phyloP scores from a whole-genome alignment of 768 basidiomycete species.

The Ramaria rubella region DNA sequence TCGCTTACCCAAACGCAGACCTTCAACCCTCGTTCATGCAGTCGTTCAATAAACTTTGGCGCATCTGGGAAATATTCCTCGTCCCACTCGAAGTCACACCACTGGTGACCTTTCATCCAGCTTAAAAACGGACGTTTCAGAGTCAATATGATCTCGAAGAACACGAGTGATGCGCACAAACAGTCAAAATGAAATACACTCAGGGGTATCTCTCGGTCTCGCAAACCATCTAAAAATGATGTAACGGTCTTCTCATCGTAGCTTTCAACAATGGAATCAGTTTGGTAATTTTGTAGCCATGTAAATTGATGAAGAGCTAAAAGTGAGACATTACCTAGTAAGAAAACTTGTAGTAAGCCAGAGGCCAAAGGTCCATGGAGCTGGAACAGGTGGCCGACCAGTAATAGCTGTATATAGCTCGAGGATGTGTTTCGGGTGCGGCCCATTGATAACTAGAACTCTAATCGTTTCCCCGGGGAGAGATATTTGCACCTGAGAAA shows the following conservation, averaged over 20 bases:
- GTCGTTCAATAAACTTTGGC: conserved; percentile 51
- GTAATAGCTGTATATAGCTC: conserved; percentile 56
- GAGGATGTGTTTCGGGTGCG: conserved; percentile 38
- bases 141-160: background rate
- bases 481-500: conserved; percentile 24
- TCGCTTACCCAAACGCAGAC: conserved; percentile 64
- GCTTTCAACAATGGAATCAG: no score
- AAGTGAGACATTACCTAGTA: conserved; percentile 51
- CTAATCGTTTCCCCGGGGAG: conserved; percentile 36
- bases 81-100: conserved; percentile 36
- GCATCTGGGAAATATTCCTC: conserved; percentile 61
- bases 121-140: background rate
- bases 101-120: conserved; percentile 69
- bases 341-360: conserved; percentile 77
- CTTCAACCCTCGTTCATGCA: conserved; percentile 57
- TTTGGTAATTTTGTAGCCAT: background rate
- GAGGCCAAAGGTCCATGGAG: conserved; percentile 69
- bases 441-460: conserved; percentile 38
- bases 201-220: conserved; percentile 51
- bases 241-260: conserved; percentile 55
- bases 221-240: conserved; percentile 66
- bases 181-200: conserved; percentile 74
- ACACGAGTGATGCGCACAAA: conserved; percentile 32
- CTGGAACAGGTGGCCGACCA: conserved; percentile 58
- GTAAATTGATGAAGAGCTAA: background rate